Conservation (phyloP, 2,329 filamentous ascomycete genomes). For the Aspergillus puulaauensis region DNA sequence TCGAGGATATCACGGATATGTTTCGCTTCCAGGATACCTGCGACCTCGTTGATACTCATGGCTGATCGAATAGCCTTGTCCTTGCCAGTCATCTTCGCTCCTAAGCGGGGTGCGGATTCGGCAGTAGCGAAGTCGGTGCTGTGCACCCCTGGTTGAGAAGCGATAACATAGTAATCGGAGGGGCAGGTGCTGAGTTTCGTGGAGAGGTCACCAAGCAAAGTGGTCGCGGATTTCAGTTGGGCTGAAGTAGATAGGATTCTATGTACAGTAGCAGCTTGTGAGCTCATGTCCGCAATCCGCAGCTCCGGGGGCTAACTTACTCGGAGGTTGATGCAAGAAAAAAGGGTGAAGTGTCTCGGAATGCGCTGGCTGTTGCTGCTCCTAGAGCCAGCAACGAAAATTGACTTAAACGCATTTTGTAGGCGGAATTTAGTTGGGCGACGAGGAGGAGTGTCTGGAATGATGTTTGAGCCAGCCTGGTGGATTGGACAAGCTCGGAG, state of each 20-base stretch:
- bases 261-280: conserved; percentile 19
- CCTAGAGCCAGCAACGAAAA: conserved; percentile 52
- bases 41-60: conserved; percentile 54
- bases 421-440: conserved; percentile 12
- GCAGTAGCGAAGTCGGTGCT: conserved; percentile 64
- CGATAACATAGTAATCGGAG: conserved; percentile 72
- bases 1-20: conserved; percentile 45
- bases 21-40: conserved; percentile 48
- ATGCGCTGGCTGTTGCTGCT: conserved; percentile 65
- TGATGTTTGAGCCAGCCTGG: conserved; percentile 31
- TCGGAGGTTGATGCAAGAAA: conserved; percentile 79
- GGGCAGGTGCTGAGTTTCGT: conserved; percentile 64
- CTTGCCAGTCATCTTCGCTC: conserved; percentile 48
- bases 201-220: conserved; percentile 44
- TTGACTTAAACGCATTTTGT: conserved; percentile 44
- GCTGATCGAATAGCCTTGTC: conserved; percentile 55
- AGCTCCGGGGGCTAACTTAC: conserved; percentile 53
- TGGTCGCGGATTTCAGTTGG: conserved; percentile 45
- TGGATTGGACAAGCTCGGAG: conserved; percentile 29
- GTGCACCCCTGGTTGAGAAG: conserved; percentile 74
- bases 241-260: conserved; percentile 42
- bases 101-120: conserved; percentile 55
- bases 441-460: conserved; percentile 20
- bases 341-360: conserved; percentile 85
- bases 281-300: conserved; percentile 18